Evolutionary conservation across 352 stramenopile species (phyloP), one percentile per base, ranked within the genome.

Genomic region (Phytophthora meadii): DNA sequence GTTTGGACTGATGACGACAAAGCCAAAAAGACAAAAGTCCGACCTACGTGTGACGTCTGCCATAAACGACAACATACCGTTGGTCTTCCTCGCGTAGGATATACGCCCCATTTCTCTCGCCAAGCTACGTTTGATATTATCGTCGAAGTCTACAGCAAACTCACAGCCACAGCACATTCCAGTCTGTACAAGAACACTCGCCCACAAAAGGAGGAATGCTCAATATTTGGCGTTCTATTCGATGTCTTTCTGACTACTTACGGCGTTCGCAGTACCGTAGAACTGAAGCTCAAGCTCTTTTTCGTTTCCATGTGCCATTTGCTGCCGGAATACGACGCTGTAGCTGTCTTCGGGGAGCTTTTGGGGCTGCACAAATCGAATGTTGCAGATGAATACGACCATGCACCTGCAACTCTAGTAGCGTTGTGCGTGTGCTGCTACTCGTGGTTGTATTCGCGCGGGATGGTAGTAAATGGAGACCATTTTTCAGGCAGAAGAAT

Each of bases 301-400:
- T 65, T 90, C 15, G 61, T 91, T 7, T 89, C 82, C 2, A 81
- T 85, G 65, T 86, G 72, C 8, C 75, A 89, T 32, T 84, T 68
- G 22, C 49, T 90, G 2, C 72, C 58, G 3, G 54, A 85, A 6
- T 72, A 81, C 12, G 84, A 93, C 24, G 81, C 75, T 9, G 54
- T 91, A 8, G 82, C 81, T 0, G 84, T 93, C 6, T 93, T 91
- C 59, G 77, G 79, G 12, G 84, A 91, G 34, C 60, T 93, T n/a
- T 42, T 93, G 1, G 81, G 63, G 1, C 65, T 89, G 22, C 87
- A 89, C 57, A 62, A 60, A 0, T 48, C 48, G 1, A 50, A 63
- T 11, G 19, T 70, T 14, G 40, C 58, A 9, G 75, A 84, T 12
- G 67, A 79, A 8, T 70, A 70, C 19, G 56, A 76, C 12, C 62